These are phyloP conservation scores for Colletotrichum navitas DNA, from an alignment of 2,329 filamentous ascomycete species.

Conservation along the genomic window DNA sequence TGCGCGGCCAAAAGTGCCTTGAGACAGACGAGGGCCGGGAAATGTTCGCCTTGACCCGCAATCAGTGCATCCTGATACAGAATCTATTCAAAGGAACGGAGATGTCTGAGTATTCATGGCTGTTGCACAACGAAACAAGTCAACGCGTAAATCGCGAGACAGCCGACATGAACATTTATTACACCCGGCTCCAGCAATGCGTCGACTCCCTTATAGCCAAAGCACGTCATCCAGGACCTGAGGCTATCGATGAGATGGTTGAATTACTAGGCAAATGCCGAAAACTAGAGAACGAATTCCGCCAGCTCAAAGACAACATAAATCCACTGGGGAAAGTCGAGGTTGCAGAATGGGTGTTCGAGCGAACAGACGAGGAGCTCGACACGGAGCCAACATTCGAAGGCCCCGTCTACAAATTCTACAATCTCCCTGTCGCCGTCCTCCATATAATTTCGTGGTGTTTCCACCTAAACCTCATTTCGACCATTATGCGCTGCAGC, in stretches of 20 bases:
- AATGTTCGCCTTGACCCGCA: conserved; percentile 45
- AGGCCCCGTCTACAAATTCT: conserved; percentile 43
- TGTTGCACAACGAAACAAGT: conserved; percentile 39
- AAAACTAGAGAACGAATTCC: conserved; percentile 31
- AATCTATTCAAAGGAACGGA: conserved; percentile 41
- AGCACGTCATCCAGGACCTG: conserved; percentile 15
- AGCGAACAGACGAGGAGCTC: conserved; percentile 40
- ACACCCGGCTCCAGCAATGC: conserved; percentile 41
- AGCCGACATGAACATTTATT: conserved; percentile 40
- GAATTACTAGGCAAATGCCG: conserved; percentile 31
- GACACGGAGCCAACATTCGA: conserved; percentile 36
- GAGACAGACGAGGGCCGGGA: conserved; percentile 42
- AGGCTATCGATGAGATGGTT: conserved; percentile 23
- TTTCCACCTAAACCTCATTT: conserved; percentile 43
- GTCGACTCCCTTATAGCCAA: conserved; percentile 33
- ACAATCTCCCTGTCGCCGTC: conserved; percentile 42
- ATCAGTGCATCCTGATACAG: conserved; percentile 43
- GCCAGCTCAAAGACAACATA: conserved; percentile 25
- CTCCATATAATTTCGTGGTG: conserved; percentile 42
- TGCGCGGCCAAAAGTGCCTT: conserved; percentile 39
- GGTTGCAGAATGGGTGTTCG: conserved; percentile 34
- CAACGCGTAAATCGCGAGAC: conserved; percentile 36
- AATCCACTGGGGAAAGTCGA: conserved; percentile 35
- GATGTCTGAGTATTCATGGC: conserved; percentile 41
- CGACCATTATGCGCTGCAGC: conserved; percentile 40